Base-by-base conservation (phyloP, 2,329 filamentous ascomycete species). In the Alternaria hordeiaustralica region DNA sequence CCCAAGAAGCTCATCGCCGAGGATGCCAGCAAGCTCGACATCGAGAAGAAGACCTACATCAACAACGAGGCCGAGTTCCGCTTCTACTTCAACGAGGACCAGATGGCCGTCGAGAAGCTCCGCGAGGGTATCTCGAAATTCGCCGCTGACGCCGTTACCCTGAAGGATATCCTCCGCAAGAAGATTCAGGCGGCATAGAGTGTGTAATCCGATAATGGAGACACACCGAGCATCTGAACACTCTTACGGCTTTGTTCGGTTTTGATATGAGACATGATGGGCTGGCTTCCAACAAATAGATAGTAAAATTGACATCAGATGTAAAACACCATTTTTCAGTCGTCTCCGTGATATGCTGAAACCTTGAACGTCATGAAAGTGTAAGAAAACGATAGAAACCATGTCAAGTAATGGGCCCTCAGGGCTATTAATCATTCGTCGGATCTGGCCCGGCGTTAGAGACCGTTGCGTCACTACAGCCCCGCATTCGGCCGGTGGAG, bases 121-220 rank as follows among this genome's bases (percentile, higher is more conserved):
- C 92, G 94, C 67, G 96, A 99, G 86, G 96, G 96, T 84, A 99
- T 99, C 87, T 96, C 93, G 88, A 97, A 97, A 87, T 99, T 99
- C 79, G 95, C 96, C 63, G 96, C 96, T 74, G 96, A 99, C 79
- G 94, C 96, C 73, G 85, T 94, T 72, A 97, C 93, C 64, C 90
- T 99, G 76, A 98, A 98, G 92, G 88, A 89, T 70, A 94, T 97
- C 78, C 87, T 99, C 79, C 91, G 91, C 87, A 83, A 89, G 84
- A 98, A 97, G 92, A 87, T 98, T 75, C 66, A 80, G 72, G 71
- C 74, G 58, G 53, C 60, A 44, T 81, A 80, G 67, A 73, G 47
- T 59, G 60, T 11, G 18, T 41, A 60, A 30, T 71, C 72, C 72
- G 75, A 73, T 70, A 71, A 72, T 66, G 73, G 50, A n/a, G 15